Evolutionary conservation across 257 asterid species (phyloP).

Genomic region (Marsdenia floribunda): DNA sequence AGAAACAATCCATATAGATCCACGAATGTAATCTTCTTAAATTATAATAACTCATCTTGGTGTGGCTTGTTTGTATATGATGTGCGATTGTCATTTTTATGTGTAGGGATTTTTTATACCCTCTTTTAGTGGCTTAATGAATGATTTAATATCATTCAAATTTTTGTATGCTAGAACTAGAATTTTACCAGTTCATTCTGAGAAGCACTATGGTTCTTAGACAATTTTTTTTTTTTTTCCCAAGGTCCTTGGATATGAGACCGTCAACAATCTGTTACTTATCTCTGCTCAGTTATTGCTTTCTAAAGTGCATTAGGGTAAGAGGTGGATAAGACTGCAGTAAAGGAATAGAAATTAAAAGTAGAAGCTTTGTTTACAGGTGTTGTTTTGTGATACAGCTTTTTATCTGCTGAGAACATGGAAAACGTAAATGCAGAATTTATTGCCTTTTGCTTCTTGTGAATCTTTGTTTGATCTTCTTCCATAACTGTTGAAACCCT

Average conservation of each 20-base stretch:
- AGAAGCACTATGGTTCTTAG: background rate
- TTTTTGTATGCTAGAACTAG: background rate
- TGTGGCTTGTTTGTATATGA: slow-evolving; percentile 1
- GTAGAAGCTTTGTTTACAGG: background rate
- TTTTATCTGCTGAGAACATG: background rate
- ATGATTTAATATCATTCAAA: background rate
- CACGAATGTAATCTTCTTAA: background rate
- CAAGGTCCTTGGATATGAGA: background rate
- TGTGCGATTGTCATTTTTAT: background rate
- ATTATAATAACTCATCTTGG: background rate
- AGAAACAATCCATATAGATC: background rate
- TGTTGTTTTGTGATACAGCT: background rate
- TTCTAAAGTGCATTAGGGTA: background rate
- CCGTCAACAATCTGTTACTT: background rate
- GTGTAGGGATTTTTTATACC: background rate
- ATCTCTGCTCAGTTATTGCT: background rate
- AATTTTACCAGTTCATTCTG: background rate
- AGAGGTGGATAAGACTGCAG: background rate
- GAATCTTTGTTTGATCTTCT: slow-evolving; percentile 1
- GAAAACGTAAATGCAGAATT: too few species aligned
- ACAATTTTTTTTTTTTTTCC: background rate
- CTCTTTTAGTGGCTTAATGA: background rate
- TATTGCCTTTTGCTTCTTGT: background rate
- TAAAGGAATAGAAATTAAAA: background rate
- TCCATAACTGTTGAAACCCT: slow-evolving; percentile 14